phyloP scores from a whole-genome alignment of 1,284 basidiomycete genomes.

The Rhodotorula sp. region DNA sequence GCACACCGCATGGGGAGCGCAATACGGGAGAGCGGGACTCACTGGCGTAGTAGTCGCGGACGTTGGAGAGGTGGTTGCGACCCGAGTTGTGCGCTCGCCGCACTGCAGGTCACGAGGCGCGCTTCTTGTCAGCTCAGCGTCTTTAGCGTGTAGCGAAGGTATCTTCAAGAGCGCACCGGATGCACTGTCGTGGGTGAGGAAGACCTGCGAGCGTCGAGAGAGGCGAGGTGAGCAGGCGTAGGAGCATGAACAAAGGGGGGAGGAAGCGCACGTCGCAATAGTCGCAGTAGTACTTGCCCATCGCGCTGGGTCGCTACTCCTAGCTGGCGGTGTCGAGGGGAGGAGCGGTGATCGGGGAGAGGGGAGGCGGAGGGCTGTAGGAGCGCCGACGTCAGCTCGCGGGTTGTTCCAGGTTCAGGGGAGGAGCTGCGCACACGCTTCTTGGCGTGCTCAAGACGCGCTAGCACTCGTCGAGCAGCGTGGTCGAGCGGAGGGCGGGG shows the following conservation, averaged over 20 bases:
- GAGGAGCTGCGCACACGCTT: too few species aligned
- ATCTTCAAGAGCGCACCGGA: constrained; percentile 61
- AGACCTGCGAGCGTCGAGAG: background rate
- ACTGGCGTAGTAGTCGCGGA: constrained; percentile 96
- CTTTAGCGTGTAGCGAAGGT: background rate
- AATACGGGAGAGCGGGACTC: constrained; percentile 45
- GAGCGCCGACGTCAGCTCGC: too few species aligned
- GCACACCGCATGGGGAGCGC: background rate
- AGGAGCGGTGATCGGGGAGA: background rate
- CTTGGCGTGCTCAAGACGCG: too few species aligned
- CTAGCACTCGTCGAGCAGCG: too few species aligned
- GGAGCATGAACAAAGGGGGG: constrained; percentile 17
- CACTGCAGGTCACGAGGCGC: constrained; percentile 58
- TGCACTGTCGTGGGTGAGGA: constrained; percentile 75
- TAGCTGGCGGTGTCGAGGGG: background rate
- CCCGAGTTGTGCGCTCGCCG: constrained; percentile 98
- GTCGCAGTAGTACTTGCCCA: constrained; percentile 62
- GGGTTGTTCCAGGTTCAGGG: too few species aligned
- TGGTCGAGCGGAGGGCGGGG: too few species aligned
- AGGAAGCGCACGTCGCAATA: constrained; percentile 77
- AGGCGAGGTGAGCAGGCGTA: constrained; percentile 47
- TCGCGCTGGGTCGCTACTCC: background rate
- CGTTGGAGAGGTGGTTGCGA: constrained; percentile 92
- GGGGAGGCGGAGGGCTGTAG: background rate
- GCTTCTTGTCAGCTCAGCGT: constrained; percentile 14